Percentiles rank a stretch among this genome's conserved stretches.
phyloP scores from a whole-genome alignment of 768 basidiomycete species.

The button mushroom (Agaricus bisporus) region DNA sequence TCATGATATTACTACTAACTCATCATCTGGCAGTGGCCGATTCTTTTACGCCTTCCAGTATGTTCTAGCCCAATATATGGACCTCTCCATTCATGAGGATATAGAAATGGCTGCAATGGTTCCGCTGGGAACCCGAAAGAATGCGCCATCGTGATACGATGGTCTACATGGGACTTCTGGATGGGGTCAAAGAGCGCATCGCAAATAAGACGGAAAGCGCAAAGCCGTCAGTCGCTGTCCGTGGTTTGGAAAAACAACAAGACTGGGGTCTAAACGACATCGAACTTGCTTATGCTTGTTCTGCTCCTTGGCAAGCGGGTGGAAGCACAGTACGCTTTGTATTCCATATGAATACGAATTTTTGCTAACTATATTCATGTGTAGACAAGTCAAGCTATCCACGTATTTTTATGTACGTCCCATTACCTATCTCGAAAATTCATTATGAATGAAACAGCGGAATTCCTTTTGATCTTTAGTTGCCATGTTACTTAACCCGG shows the following conservation, averaged over 20 bases:
- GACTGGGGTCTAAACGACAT: slow-evolving; percentile 34
- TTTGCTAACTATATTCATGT: not conserved
- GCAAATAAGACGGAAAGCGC: slow-evolving; percentile 13
- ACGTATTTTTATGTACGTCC: too few relatives aligned
- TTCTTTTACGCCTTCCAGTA: slow-evolving; percentile 12
- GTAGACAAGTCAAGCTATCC: too few relatives aligned
- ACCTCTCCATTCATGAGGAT: not conserved
- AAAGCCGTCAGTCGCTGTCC: slow-evolving; percentile 27
- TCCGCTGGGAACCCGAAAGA: slow-evolving; percentile 19
- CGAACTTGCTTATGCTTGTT: slow-evolving; percentile 33
- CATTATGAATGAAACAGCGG: too few relatives aligned
- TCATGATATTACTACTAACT: not conserved
- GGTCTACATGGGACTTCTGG: slow-evolving; percentile 18
- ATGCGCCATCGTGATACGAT: slow-evolving; percentile 17
- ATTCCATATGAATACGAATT: too few relatives aligned
- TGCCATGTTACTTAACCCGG: slow-evolving; percentile 24
- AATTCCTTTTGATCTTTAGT: slow-evolving; percentile 12
- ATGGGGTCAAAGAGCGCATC: slow-evolving; percentile 18
- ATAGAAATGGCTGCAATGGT: slow-evolving; percentile 25
- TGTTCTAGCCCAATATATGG: not conserved
- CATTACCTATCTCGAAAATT: too few relatives aligned
- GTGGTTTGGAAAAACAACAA: slow-evolving; percentile 32
- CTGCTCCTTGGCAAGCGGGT: slow-evolving; percentile 24
- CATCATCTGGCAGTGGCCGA: slow-evolving; percentile 5
- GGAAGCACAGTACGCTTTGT: slow-evolving; percentile 19